Evolutionary conservation across 2,329 filamentous ascomycete species (phyloP), one percentile per base, ranked within the genome.

Genomic region (Ophiostoma populinum): DNA sequence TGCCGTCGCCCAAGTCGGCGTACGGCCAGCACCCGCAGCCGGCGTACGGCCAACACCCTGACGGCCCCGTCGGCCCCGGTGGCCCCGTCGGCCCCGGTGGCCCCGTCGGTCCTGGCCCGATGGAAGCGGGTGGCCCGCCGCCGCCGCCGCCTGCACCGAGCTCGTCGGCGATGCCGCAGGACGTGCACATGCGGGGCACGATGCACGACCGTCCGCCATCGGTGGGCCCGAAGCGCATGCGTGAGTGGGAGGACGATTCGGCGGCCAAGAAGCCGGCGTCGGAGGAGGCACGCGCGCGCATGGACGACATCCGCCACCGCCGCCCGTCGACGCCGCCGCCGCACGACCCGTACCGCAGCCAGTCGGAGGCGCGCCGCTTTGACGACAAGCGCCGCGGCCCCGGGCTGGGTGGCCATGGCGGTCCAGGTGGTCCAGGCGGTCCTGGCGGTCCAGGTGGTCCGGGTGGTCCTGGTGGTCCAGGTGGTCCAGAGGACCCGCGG

Each of bases 161-260:
- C 11, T 25, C 24, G 35, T 57, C 58, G 4, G 47, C 57, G 1
- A 58, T 64, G 38, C 71, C 77, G 30, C 75, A 77, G 31, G 78
- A 87, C 49, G 67, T 70, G 40, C 69, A 71, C 17, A 64, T 70
- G 40, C 77, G 65, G 36, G 60, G 70, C 40, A 68, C 71, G 36
- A 67, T 71, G 36, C 67, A 63, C 41, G 79, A 92, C 37, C 70
- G 85, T n/a, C 81, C 85, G 13, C 58, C 77, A 1, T 92, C 83
- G 24, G 79, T 81, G 9, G 70, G 70, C 4, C 73, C 78, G 38
- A 98, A 98, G 65, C 73, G 90, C 39, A 68, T 75, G 53, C 76
- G 86, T 32, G 90, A 95, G 49, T 94, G 90, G 86, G 90, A 95
- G 45, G 79, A 87, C 24, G 79, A 87, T 24, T 61, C 71, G 16